These are phyloP conservation scores for Stemphylium beticola DNA, from an alignment of 2,329 filamentous ascomycete species.

Conservation along the genomic window DNA sequence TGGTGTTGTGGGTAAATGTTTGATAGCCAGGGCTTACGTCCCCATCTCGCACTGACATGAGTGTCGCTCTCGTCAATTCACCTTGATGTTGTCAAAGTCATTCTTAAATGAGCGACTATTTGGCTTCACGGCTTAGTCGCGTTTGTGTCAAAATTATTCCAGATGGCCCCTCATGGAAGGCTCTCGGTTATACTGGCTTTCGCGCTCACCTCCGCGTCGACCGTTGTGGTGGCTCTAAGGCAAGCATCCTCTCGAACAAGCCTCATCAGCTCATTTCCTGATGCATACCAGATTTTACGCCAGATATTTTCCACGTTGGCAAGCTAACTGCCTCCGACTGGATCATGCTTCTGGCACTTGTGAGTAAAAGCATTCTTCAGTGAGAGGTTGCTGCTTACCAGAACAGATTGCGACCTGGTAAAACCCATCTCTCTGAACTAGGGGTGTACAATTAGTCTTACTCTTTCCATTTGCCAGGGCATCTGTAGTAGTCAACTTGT, in stretches of 20 bases:
- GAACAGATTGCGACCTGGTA: conserved; percentile 37
- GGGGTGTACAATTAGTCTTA: background rate
- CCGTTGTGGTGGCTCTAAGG: conserved; percentile 39
- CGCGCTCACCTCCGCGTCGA: conserved; percentile 36
- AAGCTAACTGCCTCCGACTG: conserved; percentile 39
- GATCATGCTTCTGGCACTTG: conserved; percentile 38
- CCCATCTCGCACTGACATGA: conserved; percentile 4
- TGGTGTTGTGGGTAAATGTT: conserved; percentile 9
- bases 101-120: background rate
- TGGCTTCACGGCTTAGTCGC: background rate
- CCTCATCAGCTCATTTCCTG: background rate
- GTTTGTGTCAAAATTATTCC: background rate
- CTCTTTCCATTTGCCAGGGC: conserved; percentile 9
- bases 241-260: conserved; percentile 8
- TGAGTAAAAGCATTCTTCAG: conserved; percentile 12
- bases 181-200: conserved; percentile 33
- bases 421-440: background rate
- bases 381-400: conserved; percentile 13
- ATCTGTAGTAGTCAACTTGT: conserved; percentile 35
- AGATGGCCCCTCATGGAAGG: conserved; percentile 33
- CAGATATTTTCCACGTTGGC: conserved; percentile 34
- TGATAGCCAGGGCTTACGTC: conserved; percentile 7
- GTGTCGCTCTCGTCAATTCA: background rate
- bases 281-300: conserved; percentile 34
- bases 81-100: background rate